These are phyloP conservation scores for Keithomyces neogunnii DNA, from an alignment of 2,329 filamentous ascomycete species.

Conservation along the genomic window DNA sequence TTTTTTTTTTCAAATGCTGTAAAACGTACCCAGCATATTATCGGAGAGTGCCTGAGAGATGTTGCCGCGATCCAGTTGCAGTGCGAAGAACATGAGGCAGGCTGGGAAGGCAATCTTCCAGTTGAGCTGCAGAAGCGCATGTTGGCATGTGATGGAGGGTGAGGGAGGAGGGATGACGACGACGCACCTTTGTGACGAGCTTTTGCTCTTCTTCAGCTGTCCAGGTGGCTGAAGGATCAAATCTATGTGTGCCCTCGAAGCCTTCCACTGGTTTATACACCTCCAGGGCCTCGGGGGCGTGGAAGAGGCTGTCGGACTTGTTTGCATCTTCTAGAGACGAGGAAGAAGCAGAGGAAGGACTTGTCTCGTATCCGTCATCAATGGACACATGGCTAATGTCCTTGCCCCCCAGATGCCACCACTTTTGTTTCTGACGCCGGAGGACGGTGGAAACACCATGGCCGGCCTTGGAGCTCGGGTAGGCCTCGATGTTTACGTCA, in stretches of 20 bases:
- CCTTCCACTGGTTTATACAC: constrained; percentile 40
- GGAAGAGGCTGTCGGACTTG: neutral
- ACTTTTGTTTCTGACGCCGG: neutral
- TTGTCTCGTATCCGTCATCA: constrained; percentile 1
- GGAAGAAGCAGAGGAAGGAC: neutral
- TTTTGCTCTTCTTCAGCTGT: constrained; percentile 45
- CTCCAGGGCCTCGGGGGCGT: constrained; percentile 4
- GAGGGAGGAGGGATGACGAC: neutral
- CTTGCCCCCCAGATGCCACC: constrained; percentile 6
- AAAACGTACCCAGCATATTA: constrained; percentile 22
- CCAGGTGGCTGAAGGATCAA: constrained; percentile 49
- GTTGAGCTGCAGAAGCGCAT: constrained; percentile 17
- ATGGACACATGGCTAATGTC: constrained; percentile 7
- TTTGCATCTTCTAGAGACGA: constrained; percentile 3
- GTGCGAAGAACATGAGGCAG: constrained; percentile 45
- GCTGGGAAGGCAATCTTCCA: constrained; percentile 22
- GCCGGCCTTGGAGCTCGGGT: neutral
- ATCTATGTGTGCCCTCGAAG: constrained; percentile 52
- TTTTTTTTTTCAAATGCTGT: too few relatives aligned
- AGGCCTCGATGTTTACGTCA: neutral
- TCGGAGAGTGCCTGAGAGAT: constrained; percentile 25
- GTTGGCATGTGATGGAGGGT: constrained; percentile 3
- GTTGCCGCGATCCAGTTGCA: constrained; percentile 34
- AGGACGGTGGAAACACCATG: neutral
- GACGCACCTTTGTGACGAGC: constrained; percentile 40